Evolutionary conservation across 2,329 filamentous ascomycete genomes (phyloP), one percentile per base, ranked within the genome.

Genomic region (Aureobasidium sp.): DNA sequence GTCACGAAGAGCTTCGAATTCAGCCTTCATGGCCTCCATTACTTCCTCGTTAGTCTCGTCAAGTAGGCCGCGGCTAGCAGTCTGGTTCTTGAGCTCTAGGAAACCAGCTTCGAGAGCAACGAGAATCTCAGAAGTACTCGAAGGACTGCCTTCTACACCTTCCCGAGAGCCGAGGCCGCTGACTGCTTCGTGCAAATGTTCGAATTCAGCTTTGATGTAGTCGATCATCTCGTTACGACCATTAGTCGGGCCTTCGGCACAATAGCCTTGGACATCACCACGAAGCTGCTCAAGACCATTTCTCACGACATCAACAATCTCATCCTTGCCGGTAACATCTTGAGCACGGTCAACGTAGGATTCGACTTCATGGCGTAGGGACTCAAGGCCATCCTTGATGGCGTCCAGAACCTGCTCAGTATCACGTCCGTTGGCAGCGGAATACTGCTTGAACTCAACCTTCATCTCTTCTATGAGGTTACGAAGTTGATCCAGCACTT

Each of bases 391-490:
- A 70, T 96, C 90, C 67, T 91, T 93, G 47, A 95, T 87, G 0
- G 91, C 89, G 72, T 94, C 90, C 5, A 97, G 79, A 13, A 96
- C 86, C 72, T 96, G 90, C 72, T 96, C 91, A 0, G 91, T 93
- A 71, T 94, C 90, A 63, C 86, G 83, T 44, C 88, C 90, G 67
- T 86, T 90, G 65, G 88, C 87, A 3, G 89, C 85, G 23, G 90
- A 87, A 67, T 91, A 93, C 68, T 93, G 84, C 72, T 92, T 91
- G 72, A 88, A 84, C 67, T 87, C 84, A 5, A 77, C 77, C 62
- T 83, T 84, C 78, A 87, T 85, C 44, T 80, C 80, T 41, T 85
- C 79, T 27, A 87, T 75, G 39, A 87, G 75, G 34, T 81, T 78
- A 61, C 85, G 81, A 52, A 87, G 78, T 47, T 82, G 82, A 55